Evolutionary conservation across 371 early-diverging fungal genomes (phyloP), one percentile per base, ranked within the genome.

Genomic region (Mortierella sp.): DNA sequence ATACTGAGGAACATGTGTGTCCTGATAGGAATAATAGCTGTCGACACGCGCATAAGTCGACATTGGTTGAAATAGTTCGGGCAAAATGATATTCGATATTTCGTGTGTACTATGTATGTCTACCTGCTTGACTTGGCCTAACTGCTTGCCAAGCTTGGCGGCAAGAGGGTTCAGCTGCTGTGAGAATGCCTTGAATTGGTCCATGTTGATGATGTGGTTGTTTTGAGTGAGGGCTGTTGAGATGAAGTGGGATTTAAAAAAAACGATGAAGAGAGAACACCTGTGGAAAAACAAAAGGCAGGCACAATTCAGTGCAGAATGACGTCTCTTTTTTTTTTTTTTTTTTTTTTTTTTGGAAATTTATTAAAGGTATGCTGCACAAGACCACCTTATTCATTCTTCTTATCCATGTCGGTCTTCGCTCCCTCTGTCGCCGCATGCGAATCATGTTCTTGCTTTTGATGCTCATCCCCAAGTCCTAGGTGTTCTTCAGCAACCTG

Each of bases 41-140:
- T 35, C 35, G 35, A 35, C 35, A 35, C 35, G 35, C 35, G 35
- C 35, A 35, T 8, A 35, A 43, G 16, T 43, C 16, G 43, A 43
- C 43, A 43, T 11, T 35, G 16, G 43, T 16, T 14, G 58, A 58
- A 0, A 58, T 14, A 30, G 28, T 30, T 35, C 14, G 11, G 11
- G 11, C 9, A 30, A 35, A 12, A 39, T 59, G 20, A 10, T 61
- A 35, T 35, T 35, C 35, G 61, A 16, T 37, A 35, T 61, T 28
- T 24, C 28, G 22, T 52, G 6, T 20, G 10, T 32, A 10, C 22
- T 11, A 22, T 43, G 22, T 12, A 18, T 32, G 14, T 77, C 59
- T 87, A 94, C 94, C 90, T 95, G 96, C 87, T 91, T 89, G 78
- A 92, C 92, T 84, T 95, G 96, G 62, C 90, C 92, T 73, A 94